Conservation (phyloP, 306 rosid species). For the Adenanthera pavonina region DNA sequence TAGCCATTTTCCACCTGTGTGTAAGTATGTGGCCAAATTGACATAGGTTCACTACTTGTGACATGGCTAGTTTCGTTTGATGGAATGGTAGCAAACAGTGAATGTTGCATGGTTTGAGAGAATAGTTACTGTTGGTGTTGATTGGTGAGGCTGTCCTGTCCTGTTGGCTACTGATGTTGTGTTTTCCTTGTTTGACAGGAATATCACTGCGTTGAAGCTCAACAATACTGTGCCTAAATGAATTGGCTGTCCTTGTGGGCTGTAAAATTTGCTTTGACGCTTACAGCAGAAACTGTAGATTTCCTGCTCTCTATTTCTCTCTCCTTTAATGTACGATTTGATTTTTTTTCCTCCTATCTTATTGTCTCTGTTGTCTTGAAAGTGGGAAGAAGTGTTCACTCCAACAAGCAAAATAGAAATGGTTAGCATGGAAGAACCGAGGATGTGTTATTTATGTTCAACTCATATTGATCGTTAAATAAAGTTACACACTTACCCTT, state of each 20-base stretch:
- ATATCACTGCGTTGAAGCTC: conserved; percentile 39
- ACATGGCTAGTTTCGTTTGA: conserved; percentile 11
- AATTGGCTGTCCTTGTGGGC: conserved; percentile 46
- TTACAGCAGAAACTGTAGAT: conserved; percentile 55
- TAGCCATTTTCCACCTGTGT: conserved; percentile 9
- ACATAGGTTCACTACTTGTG: conserved; percentile 32
- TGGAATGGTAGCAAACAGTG: conserved; percentile 23
- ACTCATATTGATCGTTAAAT: conserved; percentile 45
- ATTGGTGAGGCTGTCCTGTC: conserved; percentile 18
- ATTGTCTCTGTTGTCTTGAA: conserved; percentile 44
- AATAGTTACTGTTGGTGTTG: conserved; percentile 11
- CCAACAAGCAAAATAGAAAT: conserved; percentile 48
- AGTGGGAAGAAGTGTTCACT: conserved; percentile 56
- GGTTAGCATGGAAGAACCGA: conserved; percentile 37
- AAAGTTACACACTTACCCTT: conserved; percentile 35
- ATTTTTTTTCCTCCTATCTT: background rate
- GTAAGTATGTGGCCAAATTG: background rate
- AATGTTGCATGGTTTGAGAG: conserved; percentile 1
- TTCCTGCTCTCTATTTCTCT: conserved; percentile 35
- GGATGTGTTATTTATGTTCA: conserved; percentile 44
- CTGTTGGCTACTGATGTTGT: conserved; percentile 40
- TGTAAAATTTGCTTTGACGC: conserved; percentile 47
- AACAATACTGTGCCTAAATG: conserved; percentile 39
- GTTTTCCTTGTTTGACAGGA: conserved; percentile 45
- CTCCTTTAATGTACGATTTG: conserved; percentile 35